Evolutionary conservation across 169 alveolate genomes (phyloP), one percentile per base, ranked within the genome.

Genomic region (Plasmodium blacklocki): DNA sequence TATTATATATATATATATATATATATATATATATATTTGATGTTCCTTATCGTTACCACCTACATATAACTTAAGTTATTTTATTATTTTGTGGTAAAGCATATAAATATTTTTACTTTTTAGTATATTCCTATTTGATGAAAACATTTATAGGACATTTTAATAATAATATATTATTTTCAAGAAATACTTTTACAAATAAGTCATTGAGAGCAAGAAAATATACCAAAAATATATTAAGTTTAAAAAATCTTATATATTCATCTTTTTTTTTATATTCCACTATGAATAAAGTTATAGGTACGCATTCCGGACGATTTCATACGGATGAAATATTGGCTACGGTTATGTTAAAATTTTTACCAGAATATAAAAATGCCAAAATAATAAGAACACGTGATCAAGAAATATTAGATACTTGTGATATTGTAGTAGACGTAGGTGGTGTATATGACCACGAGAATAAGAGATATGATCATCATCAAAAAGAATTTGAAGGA

Each of bases 361-460:
- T 95, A 70, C 97, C 97, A 6, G 96, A 95, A 85, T 95, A 74
- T 73, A 85, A 66, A 70, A 93, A 95, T 70, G 94, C 97, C 2
- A 92, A 71, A 1, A 92, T 97, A 1, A 88, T 96, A 3, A 94
- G 99, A 74, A 93, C 98, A 8, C 95, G 99, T 52, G 97, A 97
- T 71, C 95, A 94, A 21, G 95, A 92, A 14, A 85, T 92, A 14
- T 93, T 96, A 49, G 95, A 94, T 58, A 73, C 78, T 23, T 93
- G 98, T 78, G 98, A 96, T 75, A 88, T 96, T 15, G 95, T 96
- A n/a, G 96, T 96, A 45, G 99, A 97, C 83, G 99, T 97, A 4
- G 99, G 99, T 2, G 95, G 97, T 23, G 96, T 94, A 23, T 95
- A 94, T 78, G 97, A 92, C 63, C 93, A 94, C 45, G 93, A 71